These are phyloP conservation scores for Colletotrichum magnum DNA, from an alignment of 2,329 filamentous ascomycete species.

Conservation along the genomic window DNA sequence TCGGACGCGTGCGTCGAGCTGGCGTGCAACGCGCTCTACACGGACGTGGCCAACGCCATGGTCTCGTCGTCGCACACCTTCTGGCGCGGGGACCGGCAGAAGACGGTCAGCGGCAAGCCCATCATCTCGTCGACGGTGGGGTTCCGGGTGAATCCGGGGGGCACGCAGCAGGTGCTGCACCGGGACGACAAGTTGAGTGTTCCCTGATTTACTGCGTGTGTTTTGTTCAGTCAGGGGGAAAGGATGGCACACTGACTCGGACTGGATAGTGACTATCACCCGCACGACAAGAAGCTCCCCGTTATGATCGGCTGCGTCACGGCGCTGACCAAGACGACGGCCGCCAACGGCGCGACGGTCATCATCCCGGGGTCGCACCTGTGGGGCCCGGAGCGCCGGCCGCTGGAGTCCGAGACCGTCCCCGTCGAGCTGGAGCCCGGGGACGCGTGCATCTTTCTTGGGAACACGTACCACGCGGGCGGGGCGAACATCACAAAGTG, in stretches of 20 bases:
- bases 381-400: constrained; percentile 55
- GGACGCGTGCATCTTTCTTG: constrained; percentile 56
- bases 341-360: constrained; percentile 58
- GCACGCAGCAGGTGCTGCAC: constrained; percentile 55
- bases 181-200: constrained; percentile 48
- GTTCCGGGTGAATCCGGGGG: constrained; percentile 56
- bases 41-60: constrained; percentile 51
- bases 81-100: constrained; percentile 51
- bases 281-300: constrained; percentile 51
- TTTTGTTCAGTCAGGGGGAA: no score
- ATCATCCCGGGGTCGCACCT: constrained; percentile 57
- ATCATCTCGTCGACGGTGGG: constrained; percentile 54
- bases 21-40: constrained; percentile 52
- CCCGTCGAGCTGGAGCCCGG: constrained; percentile 56
- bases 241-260: not conserved
- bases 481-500: constrained; percentile 52
- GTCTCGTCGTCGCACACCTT: constrained; percentile 53
- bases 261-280: constrained; percentile 43
- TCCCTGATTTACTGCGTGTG: no score
- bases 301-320: constrained; percentile 56
- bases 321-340: constrained; percentile 55
- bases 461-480: constrained; percentile 57
- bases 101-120: constrained; percentile 52
- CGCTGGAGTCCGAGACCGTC: constrained; percentile 54
- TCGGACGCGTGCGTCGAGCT: constrained; percentile 56